These are phyloP conservation scores for Dioscorea cayenensis DNA, from an alignment of 116 monocot species.

Conservation along the genomic window DNA sequence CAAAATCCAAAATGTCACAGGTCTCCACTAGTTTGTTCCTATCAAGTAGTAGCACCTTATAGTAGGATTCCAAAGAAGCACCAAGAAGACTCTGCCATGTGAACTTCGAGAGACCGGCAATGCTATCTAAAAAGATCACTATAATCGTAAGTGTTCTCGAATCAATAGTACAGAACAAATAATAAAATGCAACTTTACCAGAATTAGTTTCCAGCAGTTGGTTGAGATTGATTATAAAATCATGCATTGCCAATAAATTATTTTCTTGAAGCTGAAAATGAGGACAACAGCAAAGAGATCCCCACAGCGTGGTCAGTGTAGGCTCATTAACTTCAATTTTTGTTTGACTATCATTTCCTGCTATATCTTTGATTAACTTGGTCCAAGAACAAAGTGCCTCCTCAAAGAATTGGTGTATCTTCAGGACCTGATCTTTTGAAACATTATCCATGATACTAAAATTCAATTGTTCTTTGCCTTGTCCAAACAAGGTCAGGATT, in stretches of 20 bases:
- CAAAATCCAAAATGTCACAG: slow-evolving; percentile 40
- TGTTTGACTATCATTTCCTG: slow-evolving; percentile 3
- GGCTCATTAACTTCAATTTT: slow-evolving; percentile 19
- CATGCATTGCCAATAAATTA: slow-evolving; percentile 11
- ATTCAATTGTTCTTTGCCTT: slow-evolving; percentile 8
- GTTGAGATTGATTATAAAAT: slow-evolving; percentile 38
- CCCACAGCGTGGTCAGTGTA: slow-evolving; percentile 66
- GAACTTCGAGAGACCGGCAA: slow-evolving; percentile 47
- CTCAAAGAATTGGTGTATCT: slow-evolving; percentile 41
- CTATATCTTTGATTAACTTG: slow-evolving; percentile 20
- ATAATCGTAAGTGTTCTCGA: not conserved
- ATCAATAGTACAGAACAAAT: not conserved
- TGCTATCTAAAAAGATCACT: slow-evolving; percentile 22
- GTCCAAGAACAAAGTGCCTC: slow-evolving; percentile 43
- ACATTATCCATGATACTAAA: slow-evolving; percentile 19
- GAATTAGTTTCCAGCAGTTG: slow-evolving; percentile 36
- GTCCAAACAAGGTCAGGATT: slow-evolving; percentile 36
- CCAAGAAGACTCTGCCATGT: slow-evolving; percentile 79
- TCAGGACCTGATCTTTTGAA: slow-evolving; percentile 17
- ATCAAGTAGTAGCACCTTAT: slow-evolving; percentile 30
- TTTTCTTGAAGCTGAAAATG: slow-evolving; percentile 23
- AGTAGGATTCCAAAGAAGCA: slow-evolving; percentile 47
- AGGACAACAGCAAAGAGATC: slow-evolving; percentile 54
- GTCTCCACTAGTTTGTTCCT: slow-evolving; percentile 27
- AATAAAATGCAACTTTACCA: slow-evolving; percentile 32